Percentiles rank a stretch among this genome's conserved stretches.
Conservation (phyloP, 164 flowering plant species). For the Vitis vinifera region ASM3070453v1 NC_081809.1:8173001-8173500, state of each 20-base stretch:
- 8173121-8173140: not conserved
- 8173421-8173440: slow-evolving; percentile 94
- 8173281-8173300: slow-evolving; percentile 64
- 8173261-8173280: slow-evolving; percentile 74
- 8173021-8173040: not conserved
- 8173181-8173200: not conserved
- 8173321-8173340: slow-evolving; percentile 57
- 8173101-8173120: not conserved
- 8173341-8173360: slow-evolving; percentile 80
- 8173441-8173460: slow-evolving; percentile 78
- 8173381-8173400: slow-evolving; percentile 97
- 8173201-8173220: too few species aligned
- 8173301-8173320: slow-evolving; percentile 59
- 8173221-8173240: slow-evolving; percentile 40
- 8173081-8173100: not conserved
- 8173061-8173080: not conserved
- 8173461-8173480: slow-evolving; percentile 77
- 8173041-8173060: not conserved
- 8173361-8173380: slow-evolving; percentile 70
- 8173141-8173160: not conserved
- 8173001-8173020: not conserved
- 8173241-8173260: slow-evolving; percentile 84
- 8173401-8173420: slow-evolving; percentile 88
- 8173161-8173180: not conserved
- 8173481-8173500: slow-evolving; percentile 90